Evolutionary conservation across 306 rosid genomes (phyloP).

Genomic region (Notholithocarpus densiflorus): DNA sequence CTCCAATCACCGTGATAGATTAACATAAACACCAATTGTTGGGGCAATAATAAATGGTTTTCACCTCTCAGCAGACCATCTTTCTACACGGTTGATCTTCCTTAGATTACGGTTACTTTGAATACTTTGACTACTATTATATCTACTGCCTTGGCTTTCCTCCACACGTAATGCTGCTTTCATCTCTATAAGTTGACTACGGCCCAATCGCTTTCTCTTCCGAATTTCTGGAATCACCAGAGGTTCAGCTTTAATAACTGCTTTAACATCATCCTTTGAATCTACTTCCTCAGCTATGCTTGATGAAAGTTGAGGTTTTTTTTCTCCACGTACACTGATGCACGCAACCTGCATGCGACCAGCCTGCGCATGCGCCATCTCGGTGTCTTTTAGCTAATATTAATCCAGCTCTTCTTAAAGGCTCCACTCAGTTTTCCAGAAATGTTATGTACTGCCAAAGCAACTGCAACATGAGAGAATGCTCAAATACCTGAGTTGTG

Average conservation of each 20-base stretch:
- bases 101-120: conserved; percentile 30
- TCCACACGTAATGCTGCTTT: conserved; percentile 34
- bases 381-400: conserved; percentile 7
- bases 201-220: conserved; percentile 54
- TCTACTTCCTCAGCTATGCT: conserved; percentile 32
- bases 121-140: conserved; percentile 6
- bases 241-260: conserved; percentile 29
- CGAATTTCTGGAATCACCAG: conserved; percentile 26
- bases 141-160: conserved; percentile 16
- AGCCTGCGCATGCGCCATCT: conserved; percentile 46
- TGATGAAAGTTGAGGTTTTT: conserved; percentile 30
- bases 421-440: conserved; percentile 6
- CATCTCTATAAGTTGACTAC: conserved; percentile 42
- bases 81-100: conserved; percentile 35
- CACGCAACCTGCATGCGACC: conserved; percentile 23
- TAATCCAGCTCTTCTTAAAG: background rate
- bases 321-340: conserved; percentile 25
- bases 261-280: conserved; percentile 37
- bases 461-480: conserved; percentile 6
- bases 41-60: background rate
- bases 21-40: background rate
- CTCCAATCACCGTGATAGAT: background rate
- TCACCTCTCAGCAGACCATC: conserved; percentile 77
- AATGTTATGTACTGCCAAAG: conserved; percentile 16
- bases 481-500: conserved; percentile 2